phyloP scores from a whole-genome alignment of 805 yeast species.

The Torulaspora franciscae region DNA sequence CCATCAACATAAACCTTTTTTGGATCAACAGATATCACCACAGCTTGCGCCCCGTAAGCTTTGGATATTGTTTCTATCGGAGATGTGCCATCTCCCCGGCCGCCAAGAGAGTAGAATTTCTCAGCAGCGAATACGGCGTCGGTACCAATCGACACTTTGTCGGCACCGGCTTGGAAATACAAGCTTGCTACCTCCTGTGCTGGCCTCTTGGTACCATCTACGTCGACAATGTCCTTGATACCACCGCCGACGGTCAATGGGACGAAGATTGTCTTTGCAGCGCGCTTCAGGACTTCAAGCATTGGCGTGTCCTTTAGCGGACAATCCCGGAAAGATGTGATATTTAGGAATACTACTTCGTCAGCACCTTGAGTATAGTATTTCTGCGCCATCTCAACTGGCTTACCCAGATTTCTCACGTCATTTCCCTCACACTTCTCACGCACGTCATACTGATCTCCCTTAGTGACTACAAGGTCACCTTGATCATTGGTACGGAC shows the following conservation, averaged over 20 bases:
- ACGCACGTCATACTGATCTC: constrained; percentile 97
- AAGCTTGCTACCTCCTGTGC: constrained; percentile 88
- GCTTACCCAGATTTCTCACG: constrained; percentile 93
- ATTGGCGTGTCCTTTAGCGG: constrained; percentile 92
- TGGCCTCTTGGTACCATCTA: constrained; percentile 70
- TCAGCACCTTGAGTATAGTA: constrained; percentile 96
- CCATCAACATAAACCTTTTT: constrained; percentile 66
- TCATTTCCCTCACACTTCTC: constrained; percentile 58
- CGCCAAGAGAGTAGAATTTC: constrained; percentile 57
- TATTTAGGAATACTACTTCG: constrained; percentile 90
- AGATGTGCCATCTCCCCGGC: constrained; percentile 60
- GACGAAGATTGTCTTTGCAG: constrained; percentile 89
- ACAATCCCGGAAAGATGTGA: constrained; percentile 91
- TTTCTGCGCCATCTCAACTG: constrained; percentile 86
- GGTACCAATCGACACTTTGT: constrained; percentile 95
- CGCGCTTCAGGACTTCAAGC: constrained; percentile 77
- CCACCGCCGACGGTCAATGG: constrained; percentile 99
- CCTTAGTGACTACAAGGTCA: constrained; percentile 95
- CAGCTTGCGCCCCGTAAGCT: constrained; percentile 95
- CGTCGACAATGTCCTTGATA: constrained; percentile 83
- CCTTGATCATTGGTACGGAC: constrained; percentile 95
- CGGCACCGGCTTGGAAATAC: constrained; percentile 96
- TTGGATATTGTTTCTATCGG: constrained; percentile 92
- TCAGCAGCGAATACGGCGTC: constrained; percentile 95
- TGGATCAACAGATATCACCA: constrained; percentile 97